A percentile compares a stretch with the other conserved stretches of the same genome.
phyloP scores from a whole-genome alignment of 23 red algal genomes.

The Chondrus crispus region DNA sequence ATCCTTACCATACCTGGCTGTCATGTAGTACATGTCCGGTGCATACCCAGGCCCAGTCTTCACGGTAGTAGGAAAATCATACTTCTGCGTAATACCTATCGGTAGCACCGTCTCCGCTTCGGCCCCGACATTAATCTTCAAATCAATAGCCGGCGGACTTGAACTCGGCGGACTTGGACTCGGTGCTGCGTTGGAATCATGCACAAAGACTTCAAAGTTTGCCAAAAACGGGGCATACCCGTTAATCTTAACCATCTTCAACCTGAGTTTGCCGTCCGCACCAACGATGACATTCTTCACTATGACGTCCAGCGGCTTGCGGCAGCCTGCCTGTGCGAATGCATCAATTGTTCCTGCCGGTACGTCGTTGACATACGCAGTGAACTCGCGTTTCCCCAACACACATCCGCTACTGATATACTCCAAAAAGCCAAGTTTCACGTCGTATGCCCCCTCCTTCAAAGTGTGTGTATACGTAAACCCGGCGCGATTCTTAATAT shows the following conservation, averaged over 20 bases:
- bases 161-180: background rate
- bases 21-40: background rate
- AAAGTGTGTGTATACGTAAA: background rate
- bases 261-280: background rate
- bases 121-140: constrained; percentile 11
- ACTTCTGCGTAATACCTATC: too few species aligned
- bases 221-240: background rate
- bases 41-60: background rate
- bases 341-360: background rate
- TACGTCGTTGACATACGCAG: constrained; percentile 11
- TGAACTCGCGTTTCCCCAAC: background rate
- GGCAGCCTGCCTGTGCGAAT: background rate
- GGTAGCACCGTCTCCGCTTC: background rate
- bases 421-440: constrained; percentile 32
- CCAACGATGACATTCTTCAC: background rate
- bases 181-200: background rate
- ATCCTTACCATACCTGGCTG: constrained; percentile 11
- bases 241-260: background rate
- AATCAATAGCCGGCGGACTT: background rate
- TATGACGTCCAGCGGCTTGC: background rate
- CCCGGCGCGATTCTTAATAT: background rate
- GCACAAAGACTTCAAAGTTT: background rate
- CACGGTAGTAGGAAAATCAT: too few species aligned
- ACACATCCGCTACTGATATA: background rate
- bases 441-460: background rate